phyloP scores from a whole-genome alignment of 2,329 filamentous ascomycete genomes.

The Fusarium nodosum region DNA sequence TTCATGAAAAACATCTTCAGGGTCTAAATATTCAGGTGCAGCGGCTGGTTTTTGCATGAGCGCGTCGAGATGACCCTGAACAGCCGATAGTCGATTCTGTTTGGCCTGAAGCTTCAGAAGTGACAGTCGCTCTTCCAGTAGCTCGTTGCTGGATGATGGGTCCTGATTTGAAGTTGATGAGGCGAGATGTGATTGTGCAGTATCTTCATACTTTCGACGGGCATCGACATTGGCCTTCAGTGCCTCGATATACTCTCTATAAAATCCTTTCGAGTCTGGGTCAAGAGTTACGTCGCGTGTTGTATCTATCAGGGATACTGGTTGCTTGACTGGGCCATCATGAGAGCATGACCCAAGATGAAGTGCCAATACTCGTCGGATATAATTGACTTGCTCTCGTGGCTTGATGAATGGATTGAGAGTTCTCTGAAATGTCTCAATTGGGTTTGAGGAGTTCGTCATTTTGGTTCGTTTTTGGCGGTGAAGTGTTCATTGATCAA shows the following conservation, averaged over 20 bases:
- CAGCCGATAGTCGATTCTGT: slow-evolving; percentile 62
- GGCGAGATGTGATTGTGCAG: slow-evolving; percentile 48
- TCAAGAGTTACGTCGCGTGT: slow-evolving; percentile 54
- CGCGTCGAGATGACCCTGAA: slow-evolving; percentile 66
- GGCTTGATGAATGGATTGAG: slow-evolving; percentile 68
- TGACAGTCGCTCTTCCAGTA: slow-evolving; percentile 65
- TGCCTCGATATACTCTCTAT: slow-evolving; percentile 68
- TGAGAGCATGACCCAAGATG: slow-evolving; percentile 65
- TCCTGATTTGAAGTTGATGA: slow-evolving; percentile 39
- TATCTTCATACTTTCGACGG: slow-evolving; percentile 61
- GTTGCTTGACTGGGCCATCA: slow-evolving; percentile 58
- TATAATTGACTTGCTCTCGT: slow-evolving; percentile 68
- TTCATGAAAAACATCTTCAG: slow-evolving; percentile 62
- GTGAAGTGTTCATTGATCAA: slow-evolving; percentile 15
- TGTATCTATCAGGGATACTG: slow-evolving; percentile 64
- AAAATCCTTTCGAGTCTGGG: slow-evolving; percentile 61
- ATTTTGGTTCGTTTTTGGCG: slow-evolving; percentile 47
- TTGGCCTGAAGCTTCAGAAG: slow-evolving; percentile 67
- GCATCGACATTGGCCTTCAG: slow-evolving; percentile 67
- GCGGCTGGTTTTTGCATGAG: slow-evolving; percentile 67
- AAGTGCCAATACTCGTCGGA: slow-evolving; percentile 67
- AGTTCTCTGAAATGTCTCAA: slow-evolving; percentile 57
- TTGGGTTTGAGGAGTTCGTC: slow-evolving; percentile 52
- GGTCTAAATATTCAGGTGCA: slow-evolving; percentile 63
- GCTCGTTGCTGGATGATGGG: slow-evolving; percentile 34